phyloP scores from a whole-genome alignment of 2,329 filamentous ascomycete genomes.

The Penicillium aurantiogriseum region DNA sequence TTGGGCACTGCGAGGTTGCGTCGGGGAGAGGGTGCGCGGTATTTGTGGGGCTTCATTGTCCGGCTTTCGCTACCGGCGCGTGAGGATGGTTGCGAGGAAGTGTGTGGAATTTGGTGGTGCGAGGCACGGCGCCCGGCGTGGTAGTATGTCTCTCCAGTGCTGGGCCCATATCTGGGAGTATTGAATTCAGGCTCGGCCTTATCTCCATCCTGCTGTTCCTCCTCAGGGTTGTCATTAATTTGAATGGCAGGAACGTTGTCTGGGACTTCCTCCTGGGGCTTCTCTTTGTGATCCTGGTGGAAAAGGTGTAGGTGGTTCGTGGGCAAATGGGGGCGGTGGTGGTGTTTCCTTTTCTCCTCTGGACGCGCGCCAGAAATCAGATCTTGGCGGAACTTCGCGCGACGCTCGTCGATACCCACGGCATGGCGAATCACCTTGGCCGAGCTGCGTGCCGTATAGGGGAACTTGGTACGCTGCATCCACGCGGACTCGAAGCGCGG shows the following conservation, averaged over 20 bases:
- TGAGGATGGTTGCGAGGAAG: conserved; percentile 7
- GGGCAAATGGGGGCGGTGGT: conserved; percentile 21
- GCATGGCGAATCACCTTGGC: conserved; percentile 58
- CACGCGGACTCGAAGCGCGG: conserved; percentile 68
- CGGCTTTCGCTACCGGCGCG: conserved; percentile 15
- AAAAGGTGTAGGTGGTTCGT: conserved; percentile 25
- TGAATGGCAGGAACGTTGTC: conserved; percentile 32
- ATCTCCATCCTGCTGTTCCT: conserved; percentile 1
- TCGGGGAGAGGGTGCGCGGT: conserved; percentile 28
- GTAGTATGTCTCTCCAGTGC: conserved; percentile 30
- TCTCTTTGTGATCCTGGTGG: conserved; percentile 17
- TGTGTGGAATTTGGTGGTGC: conserved; percentile 14
- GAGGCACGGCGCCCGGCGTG: conserved; percentile 22
- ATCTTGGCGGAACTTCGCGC: conserved; percentile 59
- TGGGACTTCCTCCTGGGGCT: conserved; percentile 10
- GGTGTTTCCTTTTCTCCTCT: conserved; percentile 19
- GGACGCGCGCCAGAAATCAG: conserved; percentile 49
- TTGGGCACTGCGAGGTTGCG: conserved; percentile 32
- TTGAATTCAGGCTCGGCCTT: conserved; percentile 3
- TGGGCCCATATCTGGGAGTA: conserved; percentile 14
- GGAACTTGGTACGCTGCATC: conserved; percentile 77
- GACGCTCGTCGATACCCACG: conserved; percentile 57
- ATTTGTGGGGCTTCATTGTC: conserved; percentile 21
- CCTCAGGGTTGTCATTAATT: conserved; percentile 27
- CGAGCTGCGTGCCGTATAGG: conserved; percentile 55